These are phyloP conservation scores for Fusarium euwallaceae DNA, from an alignment of 2,329 filamentous ascomycete species.

Conservation along the genomic window DNA sequence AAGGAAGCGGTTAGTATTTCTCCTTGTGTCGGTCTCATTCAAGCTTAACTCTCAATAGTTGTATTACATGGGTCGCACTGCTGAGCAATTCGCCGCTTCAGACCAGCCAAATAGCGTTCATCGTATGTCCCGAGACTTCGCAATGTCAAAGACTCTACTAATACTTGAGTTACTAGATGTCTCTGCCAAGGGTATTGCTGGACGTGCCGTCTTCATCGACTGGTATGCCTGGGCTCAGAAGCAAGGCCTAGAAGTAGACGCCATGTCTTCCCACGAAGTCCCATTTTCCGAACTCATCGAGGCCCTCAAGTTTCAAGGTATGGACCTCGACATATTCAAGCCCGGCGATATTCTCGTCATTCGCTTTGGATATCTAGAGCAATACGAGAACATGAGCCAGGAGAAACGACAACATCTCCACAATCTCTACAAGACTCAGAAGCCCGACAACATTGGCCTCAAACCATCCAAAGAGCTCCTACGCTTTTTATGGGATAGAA, in stretches of 20 bases:
- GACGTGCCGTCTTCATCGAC: conserved; percentile 35
- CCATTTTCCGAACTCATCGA: conserved; percentile 31
- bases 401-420: conserved; percentile 30
- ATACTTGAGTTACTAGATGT: conserved; percentile 13
- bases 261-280: conserved; percentile 31
- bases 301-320: conserved; percentile 23
- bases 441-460: conserved; percentile 52
- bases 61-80: conserved; percentile 44
- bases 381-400: conserved; percentile 32
- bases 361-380: conserved; percentile 37
- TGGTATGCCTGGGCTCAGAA: conserved; percentile 36
- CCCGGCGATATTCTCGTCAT: conserved; percentile 36
- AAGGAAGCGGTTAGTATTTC: conserved; percentile 29
- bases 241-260: conserved; percentile 24
- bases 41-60: conserved; percentile 10
- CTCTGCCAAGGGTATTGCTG: conserved; percentile 25
- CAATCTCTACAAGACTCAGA: conserved; percentile 24
- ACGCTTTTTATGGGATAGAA: conserved; percentile 57
- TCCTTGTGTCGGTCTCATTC: background rate
- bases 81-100: conserved; percentile 34
- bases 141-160: background rate
- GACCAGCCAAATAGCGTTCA: conserved; percentile 41
- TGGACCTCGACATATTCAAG: conserved; percentile 10
- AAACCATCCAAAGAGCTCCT: conserved; percentile 52
- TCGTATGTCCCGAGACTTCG: conserved; percentile 9